Base-by-base conservation (phyloP, 306 rosid genomes). In the Glycine soja region DNA sequence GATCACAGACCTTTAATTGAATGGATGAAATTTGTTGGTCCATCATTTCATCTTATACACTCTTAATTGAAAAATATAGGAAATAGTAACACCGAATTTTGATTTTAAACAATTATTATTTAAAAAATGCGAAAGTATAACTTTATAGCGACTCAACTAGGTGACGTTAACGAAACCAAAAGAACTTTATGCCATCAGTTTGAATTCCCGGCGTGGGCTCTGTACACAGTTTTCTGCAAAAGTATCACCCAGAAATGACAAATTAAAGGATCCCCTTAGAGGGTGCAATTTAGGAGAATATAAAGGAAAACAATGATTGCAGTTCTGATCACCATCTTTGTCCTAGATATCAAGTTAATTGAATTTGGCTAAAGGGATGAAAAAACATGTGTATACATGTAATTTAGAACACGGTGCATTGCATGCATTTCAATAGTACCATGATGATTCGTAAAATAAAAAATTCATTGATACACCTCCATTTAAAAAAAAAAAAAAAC, bases 351-450 rank as follows among this genome's bases (percentile, higher is more conserved):
- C 42, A 36, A 34, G 81, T 77, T 64, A 65, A 77, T 5, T 77
- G 81, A 77, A 77, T 65, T 50, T 65, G 53, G 54, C 19, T 32
- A 32, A 63, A 63, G 64, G 36, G 64, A n/a, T 48, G 64, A 64
- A 64, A 74, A 53, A 14, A 40, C 9, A 43, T 2, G 14, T 38
- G 3, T 1, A 15, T n/a, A 8, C n/a, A 16, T 68, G 54, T 4
- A 68, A 8, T 16, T 43, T 18, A n/a, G 10, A n/a, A 15, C 30
- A 40, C 30, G 51, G 14, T 40, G 32, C 72, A 64, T 64, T 64
- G 48, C 70, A 64, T 64, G 48, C 24, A 64, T 38, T 34, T 34
- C 0, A 3, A 13, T 64, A 64, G 70, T 34, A 64, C 45, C 67
- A 63, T 14, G 12, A 66, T 66, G 52, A 42, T 15, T 58, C n/a